Evolutionary conservation across 768 basidiomycete genomes (phyloP).

Genomic region (Tulasnella sp.): DNA sequence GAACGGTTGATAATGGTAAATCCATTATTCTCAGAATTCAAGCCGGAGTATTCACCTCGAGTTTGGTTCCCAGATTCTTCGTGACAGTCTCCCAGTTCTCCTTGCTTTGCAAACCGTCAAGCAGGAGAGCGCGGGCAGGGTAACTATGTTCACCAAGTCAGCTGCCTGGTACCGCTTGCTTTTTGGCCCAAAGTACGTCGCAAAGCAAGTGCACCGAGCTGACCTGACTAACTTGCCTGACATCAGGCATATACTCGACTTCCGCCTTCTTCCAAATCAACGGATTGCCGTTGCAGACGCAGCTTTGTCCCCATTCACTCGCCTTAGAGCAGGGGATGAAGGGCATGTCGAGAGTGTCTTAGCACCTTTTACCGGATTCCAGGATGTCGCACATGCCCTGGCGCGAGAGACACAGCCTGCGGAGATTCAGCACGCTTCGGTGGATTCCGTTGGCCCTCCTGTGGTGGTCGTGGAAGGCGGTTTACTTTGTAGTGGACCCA

Average conservation of each 20-base stretch:
- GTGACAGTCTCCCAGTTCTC: conserved; percentile 71
- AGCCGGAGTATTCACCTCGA: conserved; percentile 54
- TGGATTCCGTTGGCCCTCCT: not conserved
- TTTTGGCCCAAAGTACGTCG: conserved; percentile 53
- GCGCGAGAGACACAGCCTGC: not conserved
- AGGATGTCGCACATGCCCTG: not conserved
- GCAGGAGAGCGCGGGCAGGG: conserved; percentile 34
- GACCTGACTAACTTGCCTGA: conserved; percentile 5
- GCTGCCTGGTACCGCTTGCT: conserved; percentile 76
- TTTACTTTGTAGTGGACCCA: not conserved
- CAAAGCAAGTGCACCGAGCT: not conserved
- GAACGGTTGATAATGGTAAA: conserved; percentile 25
- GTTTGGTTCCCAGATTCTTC: conserved; percentile 56
- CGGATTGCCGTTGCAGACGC: conserved; percentile 69
- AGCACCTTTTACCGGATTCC: not conserved
- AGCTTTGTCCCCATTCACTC: conserved; percentile 36
- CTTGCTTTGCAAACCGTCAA: conserved; percentile 50
- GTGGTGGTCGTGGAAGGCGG: not conserved
- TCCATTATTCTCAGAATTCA: not conserved
- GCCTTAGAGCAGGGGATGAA: not conserved
- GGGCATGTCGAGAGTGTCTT: not conserved
- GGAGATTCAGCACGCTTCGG: not conserved
- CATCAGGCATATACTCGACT: conserved; percentile 65
- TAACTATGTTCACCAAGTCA: conserved; percentile 70
- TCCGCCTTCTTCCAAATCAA: conserved; percentile 60